These are phyloP conservation scores for Penicillium olsonii DNA, from an alignment of 2,329 filamentous ascomycete genomes.

Conservation along the genomic window DNA sequence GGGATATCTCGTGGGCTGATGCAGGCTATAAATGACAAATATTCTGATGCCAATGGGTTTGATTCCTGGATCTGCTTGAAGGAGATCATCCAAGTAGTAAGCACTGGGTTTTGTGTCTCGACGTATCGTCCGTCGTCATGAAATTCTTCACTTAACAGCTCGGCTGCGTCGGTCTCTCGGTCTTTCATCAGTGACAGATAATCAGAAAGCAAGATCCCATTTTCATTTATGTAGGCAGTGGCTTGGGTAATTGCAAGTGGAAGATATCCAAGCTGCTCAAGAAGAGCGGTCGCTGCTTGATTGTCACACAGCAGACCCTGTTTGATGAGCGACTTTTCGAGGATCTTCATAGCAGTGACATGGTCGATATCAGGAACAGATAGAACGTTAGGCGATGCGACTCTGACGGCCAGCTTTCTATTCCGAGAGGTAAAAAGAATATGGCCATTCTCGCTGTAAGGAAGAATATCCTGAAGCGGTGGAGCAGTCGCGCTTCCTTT, in stretches of 20 bases:
- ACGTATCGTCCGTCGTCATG: constrained; percentile 14
- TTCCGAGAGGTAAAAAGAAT: constrained; percentile 24
- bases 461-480: constrained; percentile 9
- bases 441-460: constrained; percentile 16
- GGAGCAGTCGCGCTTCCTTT: not conserved
- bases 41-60: constrained; percentile 4
- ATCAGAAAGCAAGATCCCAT: not conserved
- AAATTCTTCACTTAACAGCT: constrained; percentile 17
- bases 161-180: constrained; percentile 3
- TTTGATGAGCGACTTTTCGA: constrained; percentile 2
- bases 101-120: constrained; percentile 14
- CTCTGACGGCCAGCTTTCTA: constrained; percentile 10
- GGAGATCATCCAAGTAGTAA: constrained; percentile 17
- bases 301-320: not conserved
- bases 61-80: constrained; percentile 15
- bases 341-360: not conserved
- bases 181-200: constrained; percentile 12
- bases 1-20: constrained; percentile 17
- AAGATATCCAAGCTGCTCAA: not conserved
- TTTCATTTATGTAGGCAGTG: constrained; percentile 29
- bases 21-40: constrained; percentile 19
- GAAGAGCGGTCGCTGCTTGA: not conserved
- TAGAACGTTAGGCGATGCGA: constrained; percentile 11
- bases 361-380: constrained; percentile 7
- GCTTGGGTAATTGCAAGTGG: constrained; percentile 34